These are phyloP conservation scores for Phialophora tarda DNA, from an alignment of 2,329 filamentous ascomycete genomes.

Conservation along the genomic window DNA sequence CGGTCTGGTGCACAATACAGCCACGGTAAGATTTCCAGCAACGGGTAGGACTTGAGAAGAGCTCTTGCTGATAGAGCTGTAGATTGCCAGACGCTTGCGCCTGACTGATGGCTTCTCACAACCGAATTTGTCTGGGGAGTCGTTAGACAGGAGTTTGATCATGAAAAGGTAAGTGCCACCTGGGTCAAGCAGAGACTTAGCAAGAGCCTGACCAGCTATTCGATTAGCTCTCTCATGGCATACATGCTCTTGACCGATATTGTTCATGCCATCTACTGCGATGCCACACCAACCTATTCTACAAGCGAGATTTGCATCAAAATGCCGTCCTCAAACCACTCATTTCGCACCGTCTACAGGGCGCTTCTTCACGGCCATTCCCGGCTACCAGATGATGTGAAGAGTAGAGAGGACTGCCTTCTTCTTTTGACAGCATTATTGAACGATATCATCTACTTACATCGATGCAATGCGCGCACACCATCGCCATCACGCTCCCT, in stretches of 20 bases:
- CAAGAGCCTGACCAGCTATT: background rate
- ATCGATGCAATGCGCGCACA: constrained; percentile 10
- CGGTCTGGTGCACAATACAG: constrained; percentile 21
- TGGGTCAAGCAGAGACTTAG: background rate
- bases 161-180: constrained; percentile 20
- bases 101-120: constrained; percentile 26
- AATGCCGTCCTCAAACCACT: constrained; percentile 22
- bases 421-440: constrained; percentile 17
- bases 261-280: constrained; percentile 18
- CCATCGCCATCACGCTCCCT: background rate
- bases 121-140: constrained; percentile 2
- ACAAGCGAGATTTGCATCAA: constrained; percentile 21
- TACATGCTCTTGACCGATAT: constrained; percentile 22
- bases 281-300: constrained; percentile 14
- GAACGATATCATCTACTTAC: constrained; percentile 22
- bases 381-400: constrained; percentile 14
- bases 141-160: constrained; percentile 16
- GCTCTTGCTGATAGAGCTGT: background rate
- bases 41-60: background rate
- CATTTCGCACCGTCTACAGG: constrained; percentile 20
- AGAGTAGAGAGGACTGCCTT: constrained; percentile 20
- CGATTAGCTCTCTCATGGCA: background rate
- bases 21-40: constrained; percentile 15
- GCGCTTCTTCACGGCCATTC: constrained; percentile 21
- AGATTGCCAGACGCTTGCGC: constrained; percentile 26